phyloP scores from a whole-genome alignment of 1,284 basidiomycete species.

The Microbotryum scabiosae region DNA sequence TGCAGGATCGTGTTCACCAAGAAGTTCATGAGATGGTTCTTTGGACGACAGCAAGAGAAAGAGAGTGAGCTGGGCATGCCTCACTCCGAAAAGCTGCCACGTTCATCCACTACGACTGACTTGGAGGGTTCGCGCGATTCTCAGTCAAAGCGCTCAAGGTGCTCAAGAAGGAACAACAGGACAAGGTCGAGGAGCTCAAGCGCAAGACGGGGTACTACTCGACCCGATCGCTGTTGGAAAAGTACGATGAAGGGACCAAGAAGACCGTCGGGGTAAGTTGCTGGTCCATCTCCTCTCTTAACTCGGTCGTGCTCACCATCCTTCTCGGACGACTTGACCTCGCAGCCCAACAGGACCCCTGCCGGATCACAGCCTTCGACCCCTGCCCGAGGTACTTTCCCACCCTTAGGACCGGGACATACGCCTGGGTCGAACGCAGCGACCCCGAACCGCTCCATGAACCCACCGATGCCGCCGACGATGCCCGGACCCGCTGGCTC shows the following conservation, averaged over 20 bases:
- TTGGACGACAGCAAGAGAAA: slow-evolving; percentile 66
- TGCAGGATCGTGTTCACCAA: slow-evolving; percentile 70
- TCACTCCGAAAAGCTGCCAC: neutral
- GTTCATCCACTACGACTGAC: neutral
- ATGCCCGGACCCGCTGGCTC: no score
- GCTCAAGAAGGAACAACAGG: slow-evolving; percentile 68
- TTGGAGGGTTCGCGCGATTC: neutral
- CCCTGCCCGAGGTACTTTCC: no score
- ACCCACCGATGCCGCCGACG: no score
- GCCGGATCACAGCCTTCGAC: no score
- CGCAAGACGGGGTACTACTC: slow-evolving; percentile 92
- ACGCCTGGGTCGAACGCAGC: no score
- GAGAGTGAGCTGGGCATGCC: slow-evolving; percentile 58
- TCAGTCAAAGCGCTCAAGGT: slow-evolving; percentile 65
- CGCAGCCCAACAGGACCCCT: no score
- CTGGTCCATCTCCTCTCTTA: no score
- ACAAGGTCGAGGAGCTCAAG: slow-evolving; percentile 92
- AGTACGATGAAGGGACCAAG: slow-evolving; percentile 61
- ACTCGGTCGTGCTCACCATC: no score
- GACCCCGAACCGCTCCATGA: no score
- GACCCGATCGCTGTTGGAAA: slow-evolving; percentile 79
- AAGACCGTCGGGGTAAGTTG: slow-evolving; percentile 12
- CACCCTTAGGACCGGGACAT: no score
- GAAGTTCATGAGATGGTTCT: slow-evolving; percentile 78
- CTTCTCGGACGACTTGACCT: no score